Percentiles rank a stretch among this genome's conserved stretches.
phyloP scores from a whole-genome alignment of 345 rosid genomes.

The Heritiera littoralis region DNA sequence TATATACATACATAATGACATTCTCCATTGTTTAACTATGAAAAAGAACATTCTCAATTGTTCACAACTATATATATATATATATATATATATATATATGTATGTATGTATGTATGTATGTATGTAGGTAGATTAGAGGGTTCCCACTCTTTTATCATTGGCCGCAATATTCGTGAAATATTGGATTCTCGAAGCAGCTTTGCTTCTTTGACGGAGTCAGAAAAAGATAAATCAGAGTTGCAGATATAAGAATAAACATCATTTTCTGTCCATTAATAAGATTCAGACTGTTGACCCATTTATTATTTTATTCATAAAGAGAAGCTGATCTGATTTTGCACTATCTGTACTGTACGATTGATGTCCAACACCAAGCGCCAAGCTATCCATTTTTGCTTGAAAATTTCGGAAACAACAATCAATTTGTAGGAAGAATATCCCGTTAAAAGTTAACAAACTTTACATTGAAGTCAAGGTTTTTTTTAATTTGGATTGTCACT shows the following conservation, averaged over 20 bases:
- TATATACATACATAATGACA: too few relatives aligned
- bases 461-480: background rate
- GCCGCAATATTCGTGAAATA: background rate
- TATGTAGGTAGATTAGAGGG: too few relatives aligned
- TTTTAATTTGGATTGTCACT: background rate
- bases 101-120: too few relatives aligned
- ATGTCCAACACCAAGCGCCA: too few relatives aligned
- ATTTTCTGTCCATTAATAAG: background rate
- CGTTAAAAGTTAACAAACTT: background rate
- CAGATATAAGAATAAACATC: background rate
- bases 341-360: background rate
- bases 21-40: too few relatives aligned
- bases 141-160: background rate
- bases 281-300: constrained; percentile 1
- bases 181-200: constrained; percentile 1
- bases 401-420: background rate
- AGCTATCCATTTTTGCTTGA: background rate
- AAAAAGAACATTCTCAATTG: too few relatives aligned
- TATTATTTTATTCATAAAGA: background rate
- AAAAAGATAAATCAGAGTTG: background rate
- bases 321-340: background rate
- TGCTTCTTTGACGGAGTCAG: background rate
- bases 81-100: too few relatives aligned
- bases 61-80: too few relatives aligned
- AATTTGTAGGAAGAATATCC: background rate